Base-by-base conservation (phyloP, 2,329 filamentous ascomycete species). In the Fusarium metavorans region DNA sequence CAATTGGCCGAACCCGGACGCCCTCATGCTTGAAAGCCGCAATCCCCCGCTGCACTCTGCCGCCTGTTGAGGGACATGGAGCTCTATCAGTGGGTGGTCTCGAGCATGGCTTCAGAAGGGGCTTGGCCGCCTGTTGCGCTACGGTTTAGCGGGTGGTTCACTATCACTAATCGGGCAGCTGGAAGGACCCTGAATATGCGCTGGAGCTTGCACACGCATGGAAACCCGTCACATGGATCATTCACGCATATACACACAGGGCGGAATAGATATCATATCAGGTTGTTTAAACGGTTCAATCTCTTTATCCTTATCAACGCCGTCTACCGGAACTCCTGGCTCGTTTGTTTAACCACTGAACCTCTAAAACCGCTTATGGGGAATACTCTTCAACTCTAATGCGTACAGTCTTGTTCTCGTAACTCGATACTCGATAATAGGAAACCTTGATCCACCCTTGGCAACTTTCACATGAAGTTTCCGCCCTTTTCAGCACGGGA, bases 401-500 rank as follows among this genome's bases (percentile, higher is more conserved):
- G 59, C n/a, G 54, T 73, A 23, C 70, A 65, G 59, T 56, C 50
- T 66, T 67, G 62, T 62, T 73, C 62, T 64, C 56, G 27, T 62
- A 41, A 57, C 35, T 37, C 39, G 52, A 59, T 56, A 41, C 27
- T 54, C 34, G 45, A 58, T n/a, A n/a, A 43, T 37, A 34, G 43
- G 45, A 34, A 62, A 61, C 57, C 67, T 45, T 60, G 60, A 58
- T 35, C 34, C 37, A 59, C 52, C 50, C 30, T 56, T 56, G 34
- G 56, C 65, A 50, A 32, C 43, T 45, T 70, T 72, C 68, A 78
- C 68, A 75, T 73, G 66, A 67, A 43, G 41, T 68, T 59, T 27
- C 39, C 62, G 13, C 60, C 66, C 16, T 71, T 71, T 18, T 75
- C 72, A 25, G 77, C 67, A 41, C 76, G 77, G 62, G 78, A 78